A percentile compares a stretch with the other conserved stretches of the same genome.
phyloP scores from a whole-genome alignment of 1,139 yeast species.

The Hyphopichia wangnamkhiaoensis region DNA sequence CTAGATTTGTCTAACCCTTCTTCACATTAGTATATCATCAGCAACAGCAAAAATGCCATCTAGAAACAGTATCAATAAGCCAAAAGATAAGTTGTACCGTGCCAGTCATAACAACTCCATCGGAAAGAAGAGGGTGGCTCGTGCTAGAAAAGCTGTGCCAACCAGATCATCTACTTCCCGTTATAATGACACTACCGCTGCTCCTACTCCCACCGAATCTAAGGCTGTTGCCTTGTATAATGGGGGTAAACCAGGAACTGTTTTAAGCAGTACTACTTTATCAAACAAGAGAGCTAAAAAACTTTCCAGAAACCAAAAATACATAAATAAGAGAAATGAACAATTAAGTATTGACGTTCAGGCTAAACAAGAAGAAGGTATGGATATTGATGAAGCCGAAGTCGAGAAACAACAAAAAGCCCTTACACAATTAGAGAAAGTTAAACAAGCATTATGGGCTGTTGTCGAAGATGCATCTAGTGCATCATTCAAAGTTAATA shows the following conservation, averaged over 20 bases:
- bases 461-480: slow-evolving; percentile 55
- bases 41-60: slow-evolving; percentile 65
- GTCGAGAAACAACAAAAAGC: slow-evolving; percentile 21
- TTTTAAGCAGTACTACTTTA: slow-evolving; percentile 58
- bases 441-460: slow-evolving; percentile 69
- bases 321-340: slow-evolving; percentile 57
- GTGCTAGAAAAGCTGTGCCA: slow-evolving; percentile 47
- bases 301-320: slow-evolving; percentile 75
- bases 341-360: slow-evolving; percentile 49
- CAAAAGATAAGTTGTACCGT: slow-evolving; percentile 61
- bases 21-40: too few relatives aligned
- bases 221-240: slow-evolving; percentile 64
- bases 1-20: too few relatives aligned
- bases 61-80: slow-evolving; percentile 77
- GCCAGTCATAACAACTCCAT: slow-evolving; percentile 55
- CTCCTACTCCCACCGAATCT: slow-evolving; percentile 52
- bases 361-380: slow-evolving; percentile 45
- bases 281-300: slow-evolving; percentile 83
- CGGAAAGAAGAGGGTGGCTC: slow-evolving; percentile 59
- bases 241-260: slow-evolving; percentile 33
- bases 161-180: slow-evolving; percentile 50
- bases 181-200: slow-evolving; percentile 24
- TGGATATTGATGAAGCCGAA: slow-evolving; percentile 49
- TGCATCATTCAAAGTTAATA: slow-evolving; percentile 44
- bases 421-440: slow-evolving; percentile 40